Base-by-base conservation (phyloP, 306 rosid species). In the Hylodesmum podocarpum region DNA sequence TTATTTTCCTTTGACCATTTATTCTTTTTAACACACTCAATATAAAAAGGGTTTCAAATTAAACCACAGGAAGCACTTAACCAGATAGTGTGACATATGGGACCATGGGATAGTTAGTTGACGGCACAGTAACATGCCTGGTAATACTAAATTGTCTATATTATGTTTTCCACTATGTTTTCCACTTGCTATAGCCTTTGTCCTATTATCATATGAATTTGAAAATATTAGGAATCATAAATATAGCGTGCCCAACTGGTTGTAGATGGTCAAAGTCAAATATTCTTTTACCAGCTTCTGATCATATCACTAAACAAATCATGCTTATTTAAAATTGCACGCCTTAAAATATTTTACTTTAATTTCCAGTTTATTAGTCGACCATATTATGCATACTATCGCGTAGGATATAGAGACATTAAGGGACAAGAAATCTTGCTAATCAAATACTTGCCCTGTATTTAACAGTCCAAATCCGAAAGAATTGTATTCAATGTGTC, bases 91-190 rank as follows among this genome's bases (percentile, higher is more conserved):
- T 11, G 49, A 51, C 59, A 74, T 40, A 6, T 29, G 27, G 36
- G 64, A 64, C 49, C 61, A 33, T 63, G 80, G 72, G 53, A 3
- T 13, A 25, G 63, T 51, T 62, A n/a, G 70, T 47, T 64, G 25
- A 49, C 24, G 64, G 10, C n/a, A 13, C 14, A 51, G 51, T 34
- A 58, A 58, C 65, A 58, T 58, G 65, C 65, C 27, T 58, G 5
- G 37, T 58, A 65, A 40, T 65, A 50, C 9, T 50, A 24, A 76
- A 50, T 37, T 49, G 27, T 33, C 64, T 46, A 46, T 46, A 75
- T 49, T 47, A 13, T 47, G 18, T 19, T 46, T 49, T 33, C 4
- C 16, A 62, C 40, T 47, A 13, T 47, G 18, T 19, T 46, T 49
- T 33, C 4, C 16, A 62, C 40, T 49, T 49, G 28, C 6, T 28